Evolutionary conservation across 345 rosid genomes (phyloP).

Genomic region (Theobroma cacao): DNA sequence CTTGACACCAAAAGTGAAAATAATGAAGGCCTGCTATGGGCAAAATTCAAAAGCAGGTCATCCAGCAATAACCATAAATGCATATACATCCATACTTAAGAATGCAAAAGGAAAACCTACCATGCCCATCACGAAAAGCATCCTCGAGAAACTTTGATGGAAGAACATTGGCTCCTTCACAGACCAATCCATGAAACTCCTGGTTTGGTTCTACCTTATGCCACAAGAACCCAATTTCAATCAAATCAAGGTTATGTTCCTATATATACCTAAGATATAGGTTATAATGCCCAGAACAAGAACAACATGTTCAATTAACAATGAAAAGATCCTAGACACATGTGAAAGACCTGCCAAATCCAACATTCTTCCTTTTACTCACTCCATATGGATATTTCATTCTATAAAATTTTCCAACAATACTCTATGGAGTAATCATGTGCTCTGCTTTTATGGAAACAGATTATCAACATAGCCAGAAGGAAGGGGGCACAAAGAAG

Average conservation of each 20-base stretch:
- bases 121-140: slow-evolving; percentile 68
- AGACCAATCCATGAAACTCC: neutral
- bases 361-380: neutral
- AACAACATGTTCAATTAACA: neutral
- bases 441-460: neutral
- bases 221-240: slow-evolving; percentile 40
- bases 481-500: neutral
- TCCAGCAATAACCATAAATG: slow-evolving; percentile 1
- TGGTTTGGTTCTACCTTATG: slow-evolving; percentile 41
- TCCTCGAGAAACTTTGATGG: slow-evolving; percentile 80
- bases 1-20: slow-evolving; percentile 62
- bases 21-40: slow-evolving; percentile 29
- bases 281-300: slow-evolving; percentile 1
- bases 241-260: neutral
- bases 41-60: slow-evolving; percentile 15
- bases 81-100: slow-evolving; percentile 19
- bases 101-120: slow-evolving; percentile 41
- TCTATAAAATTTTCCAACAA: neutral
- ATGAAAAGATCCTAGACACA: neutral
- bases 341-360: neutral
- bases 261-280: neutral
- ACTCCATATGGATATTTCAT: neutral
- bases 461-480: neutral
- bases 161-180: slow-evolving; percentile 86
- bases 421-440: neutral